phyloP scores from a whole-genome alignment of 1,139 yeast species.

The Pichia kudriavzevii region DNA sequence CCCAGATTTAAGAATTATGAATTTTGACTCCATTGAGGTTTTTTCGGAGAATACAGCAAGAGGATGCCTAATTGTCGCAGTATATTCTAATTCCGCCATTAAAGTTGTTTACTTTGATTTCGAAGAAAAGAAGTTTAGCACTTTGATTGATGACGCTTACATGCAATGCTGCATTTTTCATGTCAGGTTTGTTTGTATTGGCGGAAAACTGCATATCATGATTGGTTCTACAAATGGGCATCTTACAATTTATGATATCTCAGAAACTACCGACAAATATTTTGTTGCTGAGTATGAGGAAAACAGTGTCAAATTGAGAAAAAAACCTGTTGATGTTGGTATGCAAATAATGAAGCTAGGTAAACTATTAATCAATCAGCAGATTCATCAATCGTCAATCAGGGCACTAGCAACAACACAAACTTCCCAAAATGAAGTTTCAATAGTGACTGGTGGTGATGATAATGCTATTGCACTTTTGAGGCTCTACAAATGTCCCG shows the following conservation, averaged over 20 bases:
- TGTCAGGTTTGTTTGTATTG: slow-evolving; percentile 38
- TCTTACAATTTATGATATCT: slow-evolving; percentile 52
- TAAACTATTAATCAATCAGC: slow-evolving; percentile 34
- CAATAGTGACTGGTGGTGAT: slow-evolving; percentile 76
- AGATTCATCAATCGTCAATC: slow-evolving; percentile 78
- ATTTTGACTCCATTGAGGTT: slow-evolving; percentile 44
- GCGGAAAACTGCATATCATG: slow-evolving; percentile 32
- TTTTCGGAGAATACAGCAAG: slow-evolving; percentile 21
- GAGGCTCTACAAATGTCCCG: slow-evolving; percentile 6
- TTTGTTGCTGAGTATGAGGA: slow-evolving; percentile 8
- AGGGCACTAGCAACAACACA: slow-evolving; percentile 41
- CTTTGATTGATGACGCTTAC: slow-evolving; percentile 46
- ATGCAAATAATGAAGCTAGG: slow-evolving; percentile 7
- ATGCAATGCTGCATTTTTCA: slow-evolving; percentile 71
- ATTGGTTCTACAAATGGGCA: slow-evolving; percentile 82
- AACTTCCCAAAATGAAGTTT: slow-evolving; percentile 3
- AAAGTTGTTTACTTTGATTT: slow-evolving; percentile 53
- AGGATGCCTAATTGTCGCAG: slow-evolving; percentile 55
- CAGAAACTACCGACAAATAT: slow-evolving; percentile 22
- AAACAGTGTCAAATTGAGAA: background rate
- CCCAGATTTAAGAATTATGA: slow-evolving; percentile 89
- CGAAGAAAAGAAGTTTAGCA: slow-evolving; percentile 32
- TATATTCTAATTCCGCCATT: slow-evolving; percentile 78
- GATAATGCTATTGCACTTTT: slow-evolving; percentile 67
- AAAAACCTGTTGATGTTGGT: background rate